phyloP scores from a whole-genome alignment of 2,329 filamentous ascomycete species.

The Fusarium sp. region DNA sequence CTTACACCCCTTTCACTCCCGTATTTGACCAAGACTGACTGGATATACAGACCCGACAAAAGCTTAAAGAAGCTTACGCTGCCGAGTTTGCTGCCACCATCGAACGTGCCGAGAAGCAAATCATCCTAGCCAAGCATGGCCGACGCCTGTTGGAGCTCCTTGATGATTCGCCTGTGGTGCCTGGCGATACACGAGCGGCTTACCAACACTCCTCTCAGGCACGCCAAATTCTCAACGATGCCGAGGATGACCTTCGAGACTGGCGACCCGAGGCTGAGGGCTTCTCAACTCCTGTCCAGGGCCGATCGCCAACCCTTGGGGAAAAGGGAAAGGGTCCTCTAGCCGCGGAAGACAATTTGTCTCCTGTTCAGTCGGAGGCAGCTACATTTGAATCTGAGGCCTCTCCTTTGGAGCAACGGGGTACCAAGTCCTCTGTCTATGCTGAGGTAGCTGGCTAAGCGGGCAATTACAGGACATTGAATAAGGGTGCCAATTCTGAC shows the following conservation, averaged over 20 bases:
- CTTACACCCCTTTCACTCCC: background rate
- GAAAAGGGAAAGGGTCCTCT: slow-evolving; percentile 47
- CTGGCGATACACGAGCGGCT: slow-evolving; percentile 79
- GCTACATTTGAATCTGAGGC: slow-evolving; percentile 22
- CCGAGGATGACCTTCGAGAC: slow-evolving; percentile 85
- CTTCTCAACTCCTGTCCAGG: slow-evolving; percentile 43
- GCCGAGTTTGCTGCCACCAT: slow-evolving; percentile 90
- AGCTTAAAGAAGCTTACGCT: slow-evolving; percentile 95
- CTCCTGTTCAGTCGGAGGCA: slow-evolving; percentile 30
- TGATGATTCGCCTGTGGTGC: slow-evolving; percentile 90
- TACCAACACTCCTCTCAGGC: slow-evolving; percentile 77
- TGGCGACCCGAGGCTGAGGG: slow-evolving; percentile 70
- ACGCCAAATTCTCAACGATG: slow-evolving; percentile 89
- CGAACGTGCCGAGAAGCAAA: slow-evolving; percentile 96
- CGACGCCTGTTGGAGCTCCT: slow-evolving; percentile 85
- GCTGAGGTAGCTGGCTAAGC: slow-evolving; percentile 34
- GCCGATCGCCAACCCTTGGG: slow-evolving; percentile 41
- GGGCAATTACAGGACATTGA: background rate
- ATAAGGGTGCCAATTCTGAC: background rate
- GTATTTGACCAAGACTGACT: slow-evolving; percentile 19
- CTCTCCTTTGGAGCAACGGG: slow-evolving; percentile 16
- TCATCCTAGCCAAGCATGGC: slow-evolving; percentile 91
- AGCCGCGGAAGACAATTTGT: slow-evolving; percentile 19
- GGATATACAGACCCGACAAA: slow-evolving; percentile 83
- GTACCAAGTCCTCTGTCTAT: slow-evolving; percentile 32